Evolutionary conservation across 139 green algal species (phyloP).

Genomic region (Pleodorina starrii): DNA sequence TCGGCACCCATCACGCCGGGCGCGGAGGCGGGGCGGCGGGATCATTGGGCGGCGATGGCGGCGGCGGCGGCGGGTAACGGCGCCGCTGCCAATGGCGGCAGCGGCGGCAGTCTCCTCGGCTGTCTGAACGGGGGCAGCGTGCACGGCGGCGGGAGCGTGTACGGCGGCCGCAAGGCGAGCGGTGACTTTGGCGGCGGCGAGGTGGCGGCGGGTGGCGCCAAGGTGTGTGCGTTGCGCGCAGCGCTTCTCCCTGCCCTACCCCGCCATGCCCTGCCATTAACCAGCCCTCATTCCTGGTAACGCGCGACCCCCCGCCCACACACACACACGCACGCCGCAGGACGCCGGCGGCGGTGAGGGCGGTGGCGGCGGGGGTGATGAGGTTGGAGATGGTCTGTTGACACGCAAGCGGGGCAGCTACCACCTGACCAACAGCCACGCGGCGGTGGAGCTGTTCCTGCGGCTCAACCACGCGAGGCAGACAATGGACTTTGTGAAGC

Average conservation of each 20-base stretch:
- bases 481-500: conserved; percentile 90
- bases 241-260: too few relatives aligned
- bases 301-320: too few relatives aligned
- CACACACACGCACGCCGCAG: too few relatives aligned
- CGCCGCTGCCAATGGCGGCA: not conserved
- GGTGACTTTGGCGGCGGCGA: not conserved
- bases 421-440: conserved; percentile 69
- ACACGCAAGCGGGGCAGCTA: conserved; percentile 49
- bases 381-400: not conserved
- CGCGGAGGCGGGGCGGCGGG: not conserved
- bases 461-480: conserved; percentile 87
- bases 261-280: not conserved
- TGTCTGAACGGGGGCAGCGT: not conserved
- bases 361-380: not conserved
- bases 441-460: conserved; percentile 85
- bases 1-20: conserved; percentile 35
- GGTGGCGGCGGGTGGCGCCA: not conserved
- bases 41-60: not conserved
- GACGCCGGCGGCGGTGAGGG: not conserved
- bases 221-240: not conserved
- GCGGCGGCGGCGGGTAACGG: not conserved
- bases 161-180: not conserved
- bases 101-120: not conserved
- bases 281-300: not conserved
- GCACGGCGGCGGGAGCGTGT: not conserved